Base-by-base conservation (phyloP, 495 filamentous ascomycete genomes). In the Ramalina peruviana region DNA sequence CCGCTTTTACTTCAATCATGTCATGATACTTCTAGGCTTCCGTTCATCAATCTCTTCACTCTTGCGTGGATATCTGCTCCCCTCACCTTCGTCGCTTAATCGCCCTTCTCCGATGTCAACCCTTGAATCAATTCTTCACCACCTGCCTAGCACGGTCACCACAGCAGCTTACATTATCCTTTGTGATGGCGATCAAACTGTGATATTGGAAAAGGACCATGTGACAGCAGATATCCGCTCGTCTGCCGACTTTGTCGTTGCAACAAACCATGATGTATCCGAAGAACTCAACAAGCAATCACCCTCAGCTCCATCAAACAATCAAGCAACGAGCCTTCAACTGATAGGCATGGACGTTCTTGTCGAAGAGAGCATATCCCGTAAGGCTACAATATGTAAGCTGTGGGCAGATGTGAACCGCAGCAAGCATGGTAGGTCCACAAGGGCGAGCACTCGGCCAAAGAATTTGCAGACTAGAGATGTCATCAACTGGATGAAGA, bases 101-200 rank as follows among this genome's bases (percentile, higher is more conserved):
- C 12, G n/a, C 38, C 39, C 42, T 17, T 42, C 13, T 21, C 45
- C 39, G 12, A 40, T 44, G 26, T 43, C 55, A 36, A 55, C 60
- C 9, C 48, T 71, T 7, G 44, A 54, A 0, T 26, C 51, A 3
- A 63, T 78, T 10, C 49, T 60, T 1, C 45, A 49, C 0, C 50
- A 46, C 12, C 55, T 80, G 4, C 61, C 68, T 7, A 10, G 26
- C 0, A 58, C 63, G 4, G 62, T 61, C 0, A 71, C 72, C 3
- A 75, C 79, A 43, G 73, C 76, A 1, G 75, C 74, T 26, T 85
- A 82, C 58, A 56, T 83, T 0, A 72, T 74, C 46, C 67, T 81
- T 50, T 69, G 71, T 50, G 69, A 75, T 42, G 77, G 76, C 1
- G 27, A 49, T 0, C 49, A 49, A 12, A 69, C 68, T 10, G 54